Evolutionary conservation across 208 protist species (phyloP), one percentile per base, ranked within the genome.

Genomic region (Trypanosoma scelopori): DNA sequence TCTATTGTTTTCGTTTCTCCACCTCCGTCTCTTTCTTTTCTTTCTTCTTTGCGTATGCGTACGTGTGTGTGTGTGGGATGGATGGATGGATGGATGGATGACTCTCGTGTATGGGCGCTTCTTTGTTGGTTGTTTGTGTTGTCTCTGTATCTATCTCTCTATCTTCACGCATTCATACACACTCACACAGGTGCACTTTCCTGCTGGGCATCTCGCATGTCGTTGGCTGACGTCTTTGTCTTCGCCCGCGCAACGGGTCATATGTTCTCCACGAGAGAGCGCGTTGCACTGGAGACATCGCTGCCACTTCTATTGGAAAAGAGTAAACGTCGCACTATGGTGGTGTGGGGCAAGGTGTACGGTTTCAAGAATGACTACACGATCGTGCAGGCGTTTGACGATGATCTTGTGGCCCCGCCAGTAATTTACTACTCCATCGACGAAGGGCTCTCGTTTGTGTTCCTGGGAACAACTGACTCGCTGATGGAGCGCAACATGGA

Each of bases 351-450:
- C 3, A 95, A 95, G 50, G 74, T 95, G 22, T 89, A 88, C 43
- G 89, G 85, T 11, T 84, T 75, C 69, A 92, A 93, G 60, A 81
- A 78, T 18, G 86, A 95, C 71, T 95, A 93, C 70, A 89, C 82
- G 39, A 81, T 95, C 42, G 79, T 91, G 15, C 81, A 94, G 57
- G 85, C 83, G 18, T 85, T 81, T 62, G 79, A 84, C 51, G 82
- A 92, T 39, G 81, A 92, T 62, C 74, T 89, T 13, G 81, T 94
- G 27, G 81, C 70, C 23, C 80, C 82, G 69, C 82, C 89, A 9
- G 84, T 88, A 56, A 74, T 92, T 45, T 94, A 86, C 74, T 92
- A 92, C 71, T 89, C 78, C 15, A 71, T 92, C 7, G 89, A 94
- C 42, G 89, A 79, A 30, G 89, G 89, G 1, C 70, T 81, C 42